phyloP scores from a whole-genome alignment of 2,329 filamentous ascomycete genomes.

The Aureobasidium sp. region DNA sequence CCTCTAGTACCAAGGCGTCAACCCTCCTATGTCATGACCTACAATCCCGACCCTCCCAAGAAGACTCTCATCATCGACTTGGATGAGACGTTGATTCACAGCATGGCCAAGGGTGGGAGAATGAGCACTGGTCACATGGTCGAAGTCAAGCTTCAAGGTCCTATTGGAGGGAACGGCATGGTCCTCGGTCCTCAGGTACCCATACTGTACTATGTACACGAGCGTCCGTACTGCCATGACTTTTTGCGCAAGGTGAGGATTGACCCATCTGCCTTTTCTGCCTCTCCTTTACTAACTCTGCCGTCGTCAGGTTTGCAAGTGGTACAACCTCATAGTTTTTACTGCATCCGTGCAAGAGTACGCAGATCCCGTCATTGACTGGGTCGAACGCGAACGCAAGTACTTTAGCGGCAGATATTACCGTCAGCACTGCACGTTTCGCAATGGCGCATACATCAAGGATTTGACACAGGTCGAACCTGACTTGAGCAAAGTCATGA shows the following conservation, averaged over 20 bases:
- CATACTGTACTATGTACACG: conserved; percentile 97
- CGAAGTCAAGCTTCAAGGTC: conserved; percentile 57
- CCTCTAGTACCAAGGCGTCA: conserved; percentile 83
- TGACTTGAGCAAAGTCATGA: conserved; percentile 96
- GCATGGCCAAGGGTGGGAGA: conserved; percentile 88
- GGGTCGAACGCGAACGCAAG: conserved; percentile 92
- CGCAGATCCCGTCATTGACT: conserved; percentile 96
- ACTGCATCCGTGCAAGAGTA: conserved; percentile 98
- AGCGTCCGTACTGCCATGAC: conserved; percentile 92
- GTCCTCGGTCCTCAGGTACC: conserved; percentile 79
- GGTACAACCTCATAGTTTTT: conserved; percentile 96
- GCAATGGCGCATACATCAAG: conserved; percentile 96
- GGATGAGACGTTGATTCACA: conserved; percentile 96
- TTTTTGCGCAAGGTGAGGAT: conserved; percentile 68
- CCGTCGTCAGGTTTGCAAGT: conserved; percentile 66
- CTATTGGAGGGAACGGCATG: conserved; percentile 57
- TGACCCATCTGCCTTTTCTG: conserved; percentile 10
- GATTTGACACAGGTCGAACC: conserved; percentile 93
- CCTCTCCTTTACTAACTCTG: background rate
- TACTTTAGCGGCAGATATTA: conserved; percentile 93
- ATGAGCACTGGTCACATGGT: conserved; percentile 99
- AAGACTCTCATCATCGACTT: conserved; percentile 95
- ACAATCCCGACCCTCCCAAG: conserved; percentile 53
- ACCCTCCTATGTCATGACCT: conserved; percentile 68
- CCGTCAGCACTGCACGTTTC: conserved; percentile 90